These are phyloP conservation scores for Pichia manshurica DNA, from an alignment of 805 yeast species.

Conservation along the genomic window DNA sequence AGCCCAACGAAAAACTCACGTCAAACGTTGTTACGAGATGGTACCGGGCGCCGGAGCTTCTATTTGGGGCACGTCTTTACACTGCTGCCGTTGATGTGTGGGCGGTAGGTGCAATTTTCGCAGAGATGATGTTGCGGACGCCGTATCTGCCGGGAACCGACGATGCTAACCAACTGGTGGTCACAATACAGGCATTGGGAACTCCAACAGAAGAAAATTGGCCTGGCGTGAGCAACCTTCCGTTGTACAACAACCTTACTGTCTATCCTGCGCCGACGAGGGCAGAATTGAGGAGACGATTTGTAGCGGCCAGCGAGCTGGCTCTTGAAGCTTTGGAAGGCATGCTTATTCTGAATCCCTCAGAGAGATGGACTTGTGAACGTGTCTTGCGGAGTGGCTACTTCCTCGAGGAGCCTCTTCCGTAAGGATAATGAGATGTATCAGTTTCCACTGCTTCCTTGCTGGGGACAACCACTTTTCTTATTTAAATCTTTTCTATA, in stretches of 20 bases:
- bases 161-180: slow-evolving; percentile 83
- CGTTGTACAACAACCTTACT: slow-evolving; percentile 65
- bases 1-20: slow-evolving; percentile 71
- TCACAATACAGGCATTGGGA: slow-evolving; percentile 93
- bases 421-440: slow-evolving; percentile 33
- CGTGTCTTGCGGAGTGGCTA: slow-evolving; percentile 60
- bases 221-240: slow-evolving; percentile 83
- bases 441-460: too few relatives aligned
- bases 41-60: slow-evolving; percentile 94
- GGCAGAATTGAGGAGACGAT: slow-evolving; percentile 72
- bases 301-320: slow-evolving; percentile 83
- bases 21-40: slow-evolving; percentile 96
- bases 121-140: slow-evolving; percentile 89
- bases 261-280: slow-evolving; percentile 81
- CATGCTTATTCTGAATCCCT: slow-evolving; percentile 74
- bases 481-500: too few relatives aligned
- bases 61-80: slow-evolving; percentile 84
- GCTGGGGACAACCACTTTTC: too few relatives aligned
- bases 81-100: slow-evolving; percentile 88
- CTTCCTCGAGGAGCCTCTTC: slow-evolving; percentile 67
- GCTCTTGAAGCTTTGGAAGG: slow-evolving; percentile 72
- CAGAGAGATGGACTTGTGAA: slow-evolving; percentile 59
- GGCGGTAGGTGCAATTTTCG: slow-evolving; percentile 96
- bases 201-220: slow-evolving; percentile 90
- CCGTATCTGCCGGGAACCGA: slow-evolving; percentile 93